Evolutionary conservation across 31 red algal species (phyloP).

Genomic region (Bonnemaisonia californica): DNA sequence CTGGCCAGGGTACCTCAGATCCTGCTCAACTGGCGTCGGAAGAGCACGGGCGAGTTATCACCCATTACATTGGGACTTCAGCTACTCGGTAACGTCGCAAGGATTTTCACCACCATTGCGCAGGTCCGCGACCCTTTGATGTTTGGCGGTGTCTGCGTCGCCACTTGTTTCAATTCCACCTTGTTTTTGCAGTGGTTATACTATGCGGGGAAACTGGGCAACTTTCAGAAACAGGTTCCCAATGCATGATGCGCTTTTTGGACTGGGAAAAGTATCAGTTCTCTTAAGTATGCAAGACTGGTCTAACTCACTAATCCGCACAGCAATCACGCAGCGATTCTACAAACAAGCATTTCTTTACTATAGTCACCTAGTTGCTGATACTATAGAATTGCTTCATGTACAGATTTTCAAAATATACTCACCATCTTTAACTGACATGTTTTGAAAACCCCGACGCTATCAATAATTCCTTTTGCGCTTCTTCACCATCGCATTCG

Average conservation of each 20-base stretch:
- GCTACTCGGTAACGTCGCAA: constrained; percentile 83
- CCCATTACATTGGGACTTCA: constrained; percentile 85
- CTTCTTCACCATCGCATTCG: constrained; percentile 37
- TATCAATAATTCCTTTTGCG: constrained; percentile 30
- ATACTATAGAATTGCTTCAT: background rate
- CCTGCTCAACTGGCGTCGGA: constrained; percentile 60
- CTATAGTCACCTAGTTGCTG: background rate
- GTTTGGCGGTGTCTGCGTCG: constrained; percentile 56
- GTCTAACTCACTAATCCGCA: constrained; percentile 1
- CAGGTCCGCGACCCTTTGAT: constrained; percentile 84
- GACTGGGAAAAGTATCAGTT: too few species aligned
- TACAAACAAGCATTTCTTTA: too few species aligned
- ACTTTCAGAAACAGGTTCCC: background rate
- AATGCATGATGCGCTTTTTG: background rate
- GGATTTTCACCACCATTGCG: constrained; percentile 93
- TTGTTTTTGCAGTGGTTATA: constrained; percentile 75
- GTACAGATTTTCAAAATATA: background rate
- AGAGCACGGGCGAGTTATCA: constrained; percentile 80
- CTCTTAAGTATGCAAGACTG: too few species aligned
- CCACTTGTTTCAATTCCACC: constrained; percentile 59
- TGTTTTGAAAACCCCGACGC: background rate
- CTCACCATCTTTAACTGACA: background rate
- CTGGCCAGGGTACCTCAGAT: constrained; percentile 84
- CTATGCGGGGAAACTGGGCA: constrained; percentile 27
- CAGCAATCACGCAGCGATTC: background rate